Evolutionary conservation across 192 early-diverging fungal genomes (phyloP), one percentile per base, ranked within the genome.

Genomic region (Rhizoclosmatium globosum): DNA sequence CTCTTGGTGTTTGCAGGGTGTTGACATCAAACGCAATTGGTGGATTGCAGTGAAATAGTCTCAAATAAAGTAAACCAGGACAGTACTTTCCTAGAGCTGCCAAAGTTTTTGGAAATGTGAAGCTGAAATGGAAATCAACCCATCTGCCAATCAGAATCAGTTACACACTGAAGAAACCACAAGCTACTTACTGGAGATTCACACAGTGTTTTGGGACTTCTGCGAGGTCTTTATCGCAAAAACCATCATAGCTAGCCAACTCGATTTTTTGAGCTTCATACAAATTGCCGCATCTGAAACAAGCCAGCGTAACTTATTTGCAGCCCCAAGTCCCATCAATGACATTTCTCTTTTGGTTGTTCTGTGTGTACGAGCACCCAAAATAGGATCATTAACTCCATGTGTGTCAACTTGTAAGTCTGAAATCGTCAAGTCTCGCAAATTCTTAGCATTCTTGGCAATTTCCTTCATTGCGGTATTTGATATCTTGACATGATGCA

Each of bases 111-210:
- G 86, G 86, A 59, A 73, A 87, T 39, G 83, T 85, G 75, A 85
- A 85, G 45, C 80, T 64, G 65, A 87, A 87, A 31, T 68, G 77
- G 67, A 87, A 83, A 73, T 87, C 83, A 19, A 84, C 83, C 86
- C 86, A 87, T 81, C 79, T 81, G 48, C 31, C 21, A 9, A 68
- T n/a, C 31, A 21, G 21, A 64, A 68, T 42, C 13, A 68, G 21
- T 43, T 43, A 68, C 0, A 47, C 4, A 45, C 4, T 15, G 7
- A 41, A 68, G n/a, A 47, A 57, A 15, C 7, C 3, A 17, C 3
- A 39, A 41, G 50, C 74, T 66, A n/a, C 31, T 31, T 43, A 79
- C 77, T 85, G 83, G 38, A 84, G 59, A 46, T 67, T 73, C n/a
- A 56, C 39, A 42, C 84, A 85, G 2, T 66, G 15, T 11, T 4